Evolutionary conservation across 441 rosid genomes (phyloP).

Genomic region (Syzygium syzygioides): DNA sequence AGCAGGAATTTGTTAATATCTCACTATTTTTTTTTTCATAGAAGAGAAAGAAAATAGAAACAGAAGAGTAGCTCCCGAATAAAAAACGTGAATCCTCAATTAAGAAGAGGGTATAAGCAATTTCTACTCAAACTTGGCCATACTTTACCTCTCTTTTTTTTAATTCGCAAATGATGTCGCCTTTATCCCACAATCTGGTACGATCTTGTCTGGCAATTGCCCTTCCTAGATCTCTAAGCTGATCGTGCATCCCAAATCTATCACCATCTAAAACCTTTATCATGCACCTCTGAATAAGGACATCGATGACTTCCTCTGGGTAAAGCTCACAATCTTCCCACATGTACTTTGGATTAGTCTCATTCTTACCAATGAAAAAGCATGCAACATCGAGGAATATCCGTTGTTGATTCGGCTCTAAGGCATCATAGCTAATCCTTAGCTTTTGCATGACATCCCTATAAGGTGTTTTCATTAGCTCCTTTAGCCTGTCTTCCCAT

Average conservation of each 20-base stretch:
- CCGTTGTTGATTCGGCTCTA: rapidly evolving
- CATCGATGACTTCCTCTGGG: rapidly evolving
- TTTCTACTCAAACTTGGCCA: not conserved
- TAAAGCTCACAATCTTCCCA: rapidly evolving
- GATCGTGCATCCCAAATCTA: not conserved
- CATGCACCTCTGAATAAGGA: not conserved
- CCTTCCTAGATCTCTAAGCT: not conserved
- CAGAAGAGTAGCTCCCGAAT: too few species aligned
- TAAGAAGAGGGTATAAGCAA: too few species aligned
- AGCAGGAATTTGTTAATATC: too few species aligned
- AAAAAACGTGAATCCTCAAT: too few species aligned
- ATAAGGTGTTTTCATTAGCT: too few species aligned
- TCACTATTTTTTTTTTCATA: too few species aligned
- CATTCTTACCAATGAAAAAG: not conserved
- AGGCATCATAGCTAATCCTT: not conserved
- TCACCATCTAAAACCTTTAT: rapidly evolving
- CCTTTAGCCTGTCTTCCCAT: too few species aligned
- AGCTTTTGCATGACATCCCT: rapidly evolving
- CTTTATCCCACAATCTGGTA: too few species aligned
- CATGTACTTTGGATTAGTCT: not conserved
- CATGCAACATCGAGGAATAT: not conserved
- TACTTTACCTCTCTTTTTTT: not conserved
- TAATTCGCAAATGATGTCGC: not conserved
- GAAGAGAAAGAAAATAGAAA: too few species aligned
- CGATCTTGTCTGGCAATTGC: rapidly evolving